Evolutionary conservation across 2,329 filamentous ascomycete species (phyloP), one percentile per base, ranked within the genome.

Genomic region (Fusarium fujikuroi): DNA sequence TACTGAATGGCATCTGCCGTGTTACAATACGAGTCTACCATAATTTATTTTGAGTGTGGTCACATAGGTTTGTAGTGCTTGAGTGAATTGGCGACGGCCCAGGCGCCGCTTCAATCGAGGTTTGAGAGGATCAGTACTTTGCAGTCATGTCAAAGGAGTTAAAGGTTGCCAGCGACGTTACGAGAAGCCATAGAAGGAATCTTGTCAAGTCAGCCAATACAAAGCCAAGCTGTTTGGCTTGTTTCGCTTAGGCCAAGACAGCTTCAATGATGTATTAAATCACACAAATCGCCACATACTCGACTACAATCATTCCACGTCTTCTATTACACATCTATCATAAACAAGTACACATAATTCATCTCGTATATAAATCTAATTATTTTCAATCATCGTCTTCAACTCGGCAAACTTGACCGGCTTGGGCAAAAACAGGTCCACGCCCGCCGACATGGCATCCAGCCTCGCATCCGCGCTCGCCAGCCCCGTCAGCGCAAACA

Each of bases 401-500:
- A 87, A 67, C 62, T 86, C 82, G 0, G 80, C 81, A 52, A 86
- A 80, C 11, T 82, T 76, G 12, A 88, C 85, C 1, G 87, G 87
- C 76, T 88, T 88, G 21, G 86, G 85, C 58, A 88, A 66, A 64
- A 87, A 88, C 3, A 87, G 62, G 72, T 89, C 85, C 25, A 88
- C 83, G 0, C 87, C 87, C 25, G 81, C 83, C 9, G 81, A 82
- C 44, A 85, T 84, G 0, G 87, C 87, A 66, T 89, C 85, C 42
- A 84, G 81, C 56, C 85, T 82, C 2, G 85, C 86, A 58, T 84
- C 84, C 2, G 83, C 81, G 56, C 85, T 87, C 3, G 86, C 87
- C 28, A 88, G 78, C 0, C 87, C 87, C 2, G 87, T 89, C 30
- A 89, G 75, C 0, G 87, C 87, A 50, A 89, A 85, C 34, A 89